A percentile compares a stretch with the other conserved stretches of the same genome.
Evolutionary conservation across 1,284 basidiomycete species (phyloP).

Genomic region (Apiotrichum gamsii): DNA sequence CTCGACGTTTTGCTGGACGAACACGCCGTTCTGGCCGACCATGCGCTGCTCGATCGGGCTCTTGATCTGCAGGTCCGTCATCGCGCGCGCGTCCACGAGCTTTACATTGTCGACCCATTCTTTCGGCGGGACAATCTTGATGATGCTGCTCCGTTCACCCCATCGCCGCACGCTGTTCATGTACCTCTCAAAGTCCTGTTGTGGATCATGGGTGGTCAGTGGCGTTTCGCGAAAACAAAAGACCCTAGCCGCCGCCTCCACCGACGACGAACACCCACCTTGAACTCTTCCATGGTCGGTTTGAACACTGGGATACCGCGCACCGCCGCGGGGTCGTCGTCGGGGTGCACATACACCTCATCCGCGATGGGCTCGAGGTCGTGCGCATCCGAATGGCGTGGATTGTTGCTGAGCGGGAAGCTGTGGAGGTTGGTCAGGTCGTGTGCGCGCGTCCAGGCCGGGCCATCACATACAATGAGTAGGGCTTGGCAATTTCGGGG

Average conservation of each 20-base stretch:
- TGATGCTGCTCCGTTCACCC: slow-evolving; percentile 80
- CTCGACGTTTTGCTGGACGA: slow-evolving; percentile 85
- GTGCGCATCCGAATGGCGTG: slow-evolving; percentile 6
- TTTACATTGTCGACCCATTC: slow-evolving; percentile 78
- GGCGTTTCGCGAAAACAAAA: too few species aligned
- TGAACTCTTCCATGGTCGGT: slow-evolving; percentile 79
- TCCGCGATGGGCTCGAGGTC: slow-evolving; percentile 14
- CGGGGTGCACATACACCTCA: slow-evolving; percentile 48
- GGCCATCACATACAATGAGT: slow-evolving; percentile 9
- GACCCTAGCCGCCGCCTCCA: too few species aligned
- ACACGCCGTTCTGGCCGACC: slow-evolving; percentile 75
- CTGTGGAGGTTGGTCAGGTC: slow-evolving; percentile 5
- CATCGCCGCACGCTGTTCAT: slow-evolving; percentile 78
- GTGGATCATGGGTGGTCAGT: not conserved
- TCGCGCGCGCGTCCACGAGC: slow-evolving; percentile 56
- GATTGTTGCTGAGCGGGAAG: slow-evolving; percentile 17
- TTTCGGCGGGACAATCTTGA: slow-evolving; percentile 86
- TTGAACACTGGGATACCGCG: slow-evolving; percentile 91
- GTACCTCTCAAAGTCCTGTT: slow-evolving; percentile 74
- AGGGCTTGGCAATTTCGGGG: slow-evolving; percentile 10
- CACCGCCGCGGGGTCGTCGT: slow-evolving; percentile 73
- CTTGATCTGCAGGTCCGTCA: slow-evolving; percentile 66
- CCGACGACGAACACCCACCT: slow-evolving; percentile 22
- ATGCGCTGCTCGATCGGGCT: slow-evolving; percentile 88
- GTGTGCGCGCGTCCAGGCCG: too few species aligned